These are phyloP conservation scores for Metschnikowia drakensbergensis DNA, from an alignment of 805 yeast species.

Conservation along the genomic window DNA sequence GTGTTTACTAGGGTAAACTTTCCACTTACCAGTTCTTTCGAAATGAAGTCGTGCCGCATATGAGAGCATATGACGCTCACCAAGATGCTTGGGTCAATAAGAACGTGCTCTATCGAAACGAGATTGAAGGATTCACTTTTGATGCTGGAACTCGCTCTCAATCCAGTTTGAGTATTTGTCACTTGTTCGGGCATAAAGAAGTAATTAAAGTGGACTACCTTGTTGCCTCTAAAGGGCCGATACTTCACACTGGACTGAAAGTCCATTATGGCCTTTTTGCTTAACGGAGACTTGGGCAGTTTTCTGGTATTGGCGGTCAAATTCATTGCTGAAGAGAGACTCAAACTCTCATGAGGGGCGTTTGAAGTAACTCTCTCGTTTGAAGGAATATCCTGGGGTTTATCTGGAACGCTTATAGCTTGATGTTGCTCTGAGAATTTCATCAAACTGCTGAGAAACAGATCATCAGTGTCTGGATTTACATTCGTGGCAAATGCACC, in stretches of 20 bases:
- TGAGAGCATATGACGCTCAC: constrained; percentile 12
- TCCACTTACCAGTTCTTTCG: constrained; percentile 1
- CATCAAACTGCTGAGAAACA: constrained; percentile 2
- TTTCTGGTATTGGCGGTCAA: background rate
- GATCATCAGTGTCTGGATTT: background rate
- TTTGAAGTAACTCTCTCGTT: background rate
- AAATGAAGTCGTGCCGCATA: constrained; percentile 12
- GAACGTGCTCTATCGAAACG: constrained; percentile 7
- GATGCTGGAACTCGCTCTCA: background rate
- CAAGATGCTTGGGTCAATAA: constrained; percentile 12
- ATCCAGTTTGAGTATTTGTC: background rate
- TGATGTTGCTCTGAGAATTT: constrained; percentile 2
- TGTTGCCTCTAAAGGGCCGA: constrained; percentile 1
- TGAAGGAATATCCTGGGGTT: background rate
- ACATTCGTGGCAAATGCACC: background rate
- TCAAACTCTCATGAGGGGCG: background rate
- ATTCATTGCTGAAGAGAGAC: background rate
- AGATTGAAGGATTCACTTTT: background rate
- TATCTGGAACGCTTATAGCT: background rate
- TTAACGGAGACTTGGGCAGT: background rate
- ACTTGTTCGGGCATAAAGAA: constrained; percentile 1
- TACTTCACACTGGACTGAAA: background rate
- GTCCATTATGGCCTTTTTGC: background rate
- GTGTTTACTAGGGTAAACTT: background rate
- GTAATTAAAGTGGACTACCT: constrained; percentile 1